phyloP scores from a whole-genome alignment of 805 yeast species.

The Candida quercuum region DNA sequence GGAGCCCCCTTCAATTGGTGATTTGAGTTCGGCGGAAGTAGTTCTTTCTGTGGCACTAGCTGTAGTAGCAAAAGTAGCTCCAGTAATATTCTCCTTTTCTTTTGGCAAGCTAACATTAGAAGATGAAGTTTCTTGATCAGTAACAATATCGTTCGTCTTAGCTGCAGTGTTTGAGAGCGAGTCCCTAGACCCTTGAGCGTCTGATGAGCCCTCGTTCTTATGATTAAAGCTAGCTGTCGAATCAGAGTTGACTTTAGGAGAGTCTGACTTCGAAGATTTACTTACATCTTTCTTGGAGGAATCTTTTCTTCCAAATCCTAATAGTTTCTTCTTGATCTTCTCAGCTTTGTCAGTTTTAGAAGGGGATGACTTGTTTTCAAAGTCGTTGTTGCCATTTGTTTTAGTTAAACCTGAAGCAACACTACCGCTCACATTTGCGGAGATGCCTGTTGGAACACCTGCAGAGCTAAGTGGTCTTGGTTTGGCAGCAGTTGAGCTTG shows the following conservation, averaged over 20 bases:
- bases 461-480: no score
- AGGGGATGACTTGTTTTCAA: background rate
- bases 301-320: conserved; percentile 8
- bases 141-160: conserved; percentile 5
- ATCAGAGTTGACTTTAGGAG: conserved; percentile 12
- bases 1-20: background rate
- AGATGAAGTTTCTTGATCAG: background rate
- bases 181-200: no score
- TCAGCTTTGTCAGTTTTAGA: background rate
- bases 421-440: no score
- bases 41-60: no score
- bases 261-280: conserved; percentile 8
- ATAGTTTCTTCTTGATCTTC: conserved; percentile 1
- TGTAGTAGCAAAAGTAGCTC: no score
- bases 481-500: background rate
- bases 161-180: conserved; percentile 3
- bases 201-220: no score
- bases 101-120: no score
- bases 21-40: no score
- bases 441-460: no score
- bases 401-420: no score
- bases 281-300: conserved; percentile 3
- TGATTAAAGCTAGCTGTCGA: no score
- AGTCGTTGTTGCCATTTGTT: background rate
- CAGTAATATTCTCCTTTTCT: no score